Evolutionary conservation across 257 asterid genomes (phyloP).

Genomic region (Rehmannia glutinosa): DNA sequence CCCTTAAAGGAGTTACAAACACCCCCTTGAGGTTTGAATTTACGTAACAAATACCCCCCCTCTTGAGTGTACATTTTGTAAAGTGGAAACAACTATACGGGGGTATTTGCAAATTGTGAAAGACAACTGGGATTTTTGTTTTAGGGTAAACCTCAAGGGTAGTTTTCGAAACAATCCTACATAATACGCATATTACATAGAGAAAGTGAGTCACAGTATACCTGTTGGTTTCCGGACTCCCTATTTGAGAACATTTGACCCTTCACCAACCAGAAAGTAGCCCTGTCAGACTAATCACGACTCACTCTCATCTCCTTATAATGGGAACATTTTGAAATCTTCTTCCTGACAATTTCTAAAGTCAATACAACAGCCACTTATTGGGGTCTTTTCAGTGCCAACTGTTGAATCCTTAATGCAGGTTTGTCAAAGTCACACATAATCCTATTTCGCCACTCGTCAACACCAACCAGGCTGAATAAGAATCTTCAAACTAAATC

Average conservation of each 20-base stretch:
- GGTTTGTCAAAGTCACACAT: slow-evolving; percentile 25
- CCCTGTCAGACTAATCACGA: slow-evolving; percentile 31
- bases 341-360: slow-evolving; percentile 12
- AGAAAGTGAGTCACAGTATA: neutral
- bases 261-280: slow-evolving; percentile 67
- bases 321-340: slow-evolving; percentile 10
- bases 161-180: too few species aligned
- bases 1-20: too few species aligned
- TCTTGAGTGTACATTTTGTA: too few species aligned
- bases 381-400: slow-evolving; percentile 20
- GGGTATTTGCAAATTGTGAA: too few species aligned
- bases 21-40: too few species aligned
- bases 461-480: slow-evolving; percentile 9
- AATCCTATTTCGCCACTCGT: slow-evolving; percentile 22
- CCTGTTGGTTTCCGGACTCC: slow-evolving; percentile 58
- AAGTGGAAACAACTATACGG: too few species aligned
- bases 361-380: slow-evolving; percentile 21
- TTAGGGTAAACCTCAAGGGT: too few species aligned
- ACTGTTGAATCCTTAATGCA: slow-evolving; percentile 17
- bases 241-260: slow-evolving; percentile 47
- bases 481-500: slow-evolving; percentile 35
- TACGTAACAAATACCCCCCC: too few species aligned
- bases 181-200: neutral
- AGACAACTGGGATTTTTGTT: too few species aligned
- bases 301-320: slow-evolving; percentile 18